Evolutionary conservation across 768 basidiomycete genomes (phyloP), one percentile per base, ranked within the genome.

Genomic region (Leccinum disarticulatum): DNA sequence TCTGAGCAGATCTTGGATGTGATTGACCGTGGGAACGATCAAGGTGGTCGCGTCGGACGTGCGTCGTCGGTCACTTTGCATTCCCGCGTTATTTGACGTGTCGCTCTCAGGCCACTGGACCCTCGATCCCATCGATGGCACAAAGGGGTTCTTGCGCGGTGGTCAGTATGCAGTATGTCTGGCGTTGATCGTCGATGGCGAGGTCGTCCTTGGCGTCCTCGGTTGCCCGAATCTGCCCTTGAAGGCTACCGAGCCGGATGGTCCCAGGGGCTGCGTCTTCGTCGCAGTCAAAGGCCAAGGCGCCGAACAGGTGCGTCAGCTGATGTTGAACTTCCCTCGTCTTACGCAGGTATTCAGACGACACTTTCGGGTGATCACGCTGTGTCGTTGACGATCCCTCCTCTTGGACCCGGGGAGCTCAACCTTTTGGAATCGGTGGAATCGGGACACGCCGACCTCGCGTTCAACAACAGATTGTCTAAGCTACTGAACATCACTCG

Each of bases 181-280:
- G 9, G 88, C 93, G 0, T 78, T 97, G 56, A 85, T 96, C 67
- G 80, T 91, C 48, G 86, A 95, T 63, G 82, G 88, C 0, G 72
- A 86, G 54, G 91, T 93, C 36, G 80, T 92, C 68, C 79, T 97
- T 3, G 94, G 92, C 6, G 85, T 95, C 17, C 88, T 95, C 64
- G 94, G 93, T 6, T 97, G 95, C 73, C 96, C 96, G 1, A 99
- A n/a, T n/a, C 79, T 98, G n/a, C 89, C 87, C n/a, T n/a, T n/a
- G n/a, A n/a, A n/a, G 64, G 73, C 76, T 4, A 63, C 73, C 1
- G 73, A 81, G 38, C 83, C 87, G 4, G 78, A 86, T 10, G 83
- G 82, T 11, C 80, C 79, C 38, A 86, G 80, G 51, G 96, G 96
- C 0, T 89, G 87, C 57, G 77, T 98, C 33, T 97, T 97, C 69